phyloP scores from a whole-genome alignment of 2,329 filamentous ascomycete genomes.

The Hypomyces perniciosus region DNA sequence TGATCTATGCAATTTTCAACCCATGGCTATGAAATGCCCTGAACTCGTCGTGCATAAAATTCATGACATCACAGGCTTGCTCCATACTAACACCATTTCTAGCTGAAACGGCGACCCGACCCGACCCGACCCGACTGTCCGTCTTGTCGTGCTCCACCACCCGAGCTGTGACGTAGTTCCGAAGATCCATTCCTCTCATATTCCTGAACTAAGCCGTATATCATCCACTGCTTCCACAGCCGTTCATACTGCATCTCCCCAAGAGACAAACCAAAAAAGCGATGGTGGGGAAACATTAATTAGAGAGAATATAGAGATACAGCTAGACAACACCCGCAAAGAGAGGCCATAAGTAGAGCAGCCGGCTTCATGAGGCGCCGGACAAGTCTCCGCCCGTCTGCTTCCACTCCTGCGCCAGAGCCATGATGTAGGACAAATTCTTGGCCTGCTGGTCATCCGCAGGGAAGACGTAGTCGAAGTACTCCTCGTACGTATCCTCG shows the following conservation, averaged over 20 bases:
- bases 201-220: too few relatives aligned
- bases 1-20: too few relatives aligned
- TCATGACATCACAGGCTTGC: conserved; percentile 1
- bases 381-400: conserved; percentile 38
- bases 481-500: conserved; percentile 70
- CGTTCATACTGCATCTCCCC: too few relatives aligned
- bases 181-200: too few relatives aligned
- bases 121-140: not conserved
- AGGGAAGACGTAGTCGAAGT: conserved; percentile 95
- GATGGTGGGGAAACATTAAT: too few relatives aligned
- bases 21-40: too few relatives aligned
- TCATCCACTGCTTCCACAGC: too few relatives aligned
- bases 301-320: too few relatives aligned
- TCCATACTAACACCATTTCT: not conserved
- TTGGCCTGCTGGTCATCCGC: conserved; percentile 84
- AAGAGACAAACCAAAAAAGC: too few relatives aligned
- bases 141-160: not conserved
- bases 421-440: conserved; percentile 76
- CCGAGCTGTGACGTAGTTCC: too few relatives aligned
- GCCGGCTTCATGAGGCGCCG: conserved; percentile 17
- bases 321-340: not conserved
- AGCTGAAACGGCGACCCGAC: not conserved
- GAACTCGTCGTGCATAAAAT: not conserved
- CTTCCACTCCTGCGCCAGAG: conserved; percentile 87
- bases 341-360: not conserved